Base-by-base conservation (phyloP, 2,329 filamentous ascomycete species). In the Plenodomus tracheiphilus region DNA sequence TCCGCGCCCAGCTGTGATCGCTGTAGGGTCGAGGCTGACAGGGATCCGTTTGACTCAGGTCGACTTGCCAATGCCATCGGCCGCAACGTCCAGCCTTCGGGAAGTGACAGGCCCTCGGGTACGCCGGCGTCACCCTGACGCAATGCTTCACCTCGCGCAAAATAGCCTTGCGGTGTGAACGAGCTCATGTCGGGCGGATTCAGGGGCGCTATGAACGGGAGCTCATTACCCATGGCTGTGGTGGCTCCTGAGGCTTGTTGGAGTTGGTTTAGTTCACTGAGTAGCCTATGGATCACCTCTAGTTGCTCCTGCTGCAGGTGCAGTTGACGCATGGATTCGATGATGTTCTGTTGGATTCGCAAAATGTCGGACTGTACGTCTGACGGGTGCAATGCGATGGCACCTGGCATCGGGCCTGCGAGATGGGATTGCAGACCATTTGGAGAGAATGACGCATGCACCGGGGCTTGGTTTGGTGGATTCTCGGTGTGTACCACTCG, bases 311-410 rank as follows among this genome's bases (percentile, higher is more conserved):
- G 65, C 43, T 71, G 68, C 8, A 52, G 53, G 41, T 68, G 66
- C 15, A 72, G 49, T 35, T 67, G 65, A 15, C 64, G 67, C 25
- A 72, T 49, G n/a, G 68, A 69, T 19, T 69, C 56, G 18, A 70
- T 62, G 32, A 72, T 72, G 42, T 70, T 70, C 15, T 71, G 65
- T 47, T 72, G 69, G 13, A 71, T 56, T 16, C 69, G 66, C 38
- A 72, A 37, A 17, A 72, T 71, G 39, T 72, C 68, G 3, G 63
- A 61, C 38, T 70, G 69, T 18, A 72, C 63, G 40, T 71, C 68
- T 17, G 59, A 55, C 13, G 67, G 68, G 34, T 71, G 64, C 20
- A 65, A 61, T 30, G 59, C 56, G 25, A 61, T 41, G 28, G 62
- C 58, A 7, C 56, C 61, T 18, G 61, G 53, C 17, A 64, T 42